Percentiles rank a stretch among this genome's conserved stretches.
Conservation (phyloP, 345 rosid genomes). For the Gossypium stocksii region DNA sequence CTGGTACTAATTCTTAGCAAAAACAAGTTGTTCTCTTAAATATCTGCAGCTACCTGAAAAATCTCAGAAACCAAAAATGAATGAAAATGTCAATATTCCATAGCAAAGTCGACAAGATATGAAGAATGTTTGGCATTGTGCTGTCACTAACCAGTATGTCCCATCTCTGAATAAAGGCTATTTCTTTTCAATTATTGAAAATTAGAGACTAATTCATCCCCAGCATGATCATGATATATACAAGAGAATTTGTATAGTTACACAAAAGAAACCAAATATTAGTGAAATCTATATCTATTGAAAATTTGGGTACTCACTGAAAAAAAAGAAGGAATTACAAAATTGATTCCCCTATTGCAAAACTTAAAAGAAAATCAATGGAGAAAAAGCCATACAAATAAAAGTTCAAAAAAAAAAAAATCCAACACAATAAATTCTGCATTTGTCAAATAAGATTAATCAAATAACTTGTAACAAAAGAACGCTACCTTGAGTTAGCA, state of each 20-base stretch:
- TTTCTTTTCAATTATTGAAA: neutral
- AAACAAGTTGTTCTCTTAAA: neutral
- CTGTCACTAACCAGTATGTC: neutral
- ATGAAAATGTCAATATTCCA: neutral
- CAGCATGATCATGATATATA: neutral
- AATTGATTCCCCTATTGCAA: too few species aligned
- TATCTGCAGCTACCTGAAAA: neutral
- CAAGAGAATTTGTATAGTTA: neutral
- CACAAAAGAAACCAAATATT: neutral
- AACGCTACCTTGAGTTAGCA: constrained; percentile 1
- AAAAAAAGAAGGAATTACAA: too few species aligned
- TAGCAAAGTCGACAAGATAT: neutral
- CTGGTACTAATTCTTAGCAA: neutral
- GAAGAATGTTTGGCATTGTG: neutral
- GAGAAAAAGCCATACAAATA: neutral
- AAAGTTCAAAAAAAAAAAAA: neutral
- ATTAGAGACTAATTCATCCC: neutral
- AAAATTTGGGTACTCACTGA: too few species aligned
- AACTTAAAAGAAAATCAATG: neutral
- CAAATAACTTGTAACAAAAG: neutral
- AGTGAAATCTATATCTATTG: neutral
- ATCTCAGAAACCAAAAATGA: neutral
- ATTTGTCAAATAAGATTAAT: neutral
- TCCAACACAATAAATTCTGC: neutral
- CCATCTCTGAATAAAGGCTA: neutral